phyloP scores from a whole-genome alignment of 345 rosid species.

The Durio zibethinus region DNA sequence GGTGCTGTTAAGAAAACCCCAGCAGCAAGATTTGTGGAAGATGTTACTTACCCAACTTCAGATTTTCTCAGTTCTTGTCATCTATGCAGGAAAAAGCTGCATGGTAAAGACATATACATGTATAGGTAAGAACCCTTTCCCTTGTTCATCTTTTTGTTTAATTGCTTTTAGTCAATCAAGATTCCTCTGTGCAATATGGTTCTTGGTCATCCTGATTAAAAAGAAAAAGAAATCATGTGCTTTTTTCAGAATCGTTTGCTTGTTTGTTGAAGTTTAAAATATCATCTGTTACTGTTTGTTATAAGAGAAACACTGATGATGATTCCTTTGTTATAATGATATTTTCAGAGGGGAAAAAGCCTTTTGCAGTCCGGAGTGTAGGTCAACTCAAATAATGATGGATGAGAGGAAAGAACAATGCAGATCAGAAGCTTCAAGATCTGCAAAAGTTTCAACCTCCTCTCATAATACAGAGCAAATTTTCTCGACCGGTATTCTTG shows the following conservation, averaged over 20 bases:
- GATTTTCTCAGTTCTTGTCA: constrained; percentile 62
- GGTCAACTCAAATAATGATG: constrained; percentile 55
- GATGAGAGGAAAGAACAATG: constrained; percentile 69
- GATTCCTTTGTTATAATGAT: neutral
- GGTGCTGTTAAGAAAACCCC: constrained; percentile 21
- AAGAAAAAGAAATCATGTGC: neutral
- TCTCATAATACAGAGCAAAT: constrained; percentile 47
- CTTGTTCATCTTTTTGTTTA: neutral
- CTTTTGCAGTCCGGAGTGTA: constrained; percentile 76
- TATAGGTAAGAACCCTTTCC: constrained; percentile 57
- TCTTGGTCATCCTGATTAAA: neutral
- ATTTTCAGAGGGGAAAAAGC: constrained; percentile 76
- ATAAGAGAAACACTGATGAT: too few relatives aligned
- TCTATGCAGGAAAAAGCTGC: constrained; percentile 65
- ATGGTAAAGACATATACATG: constrained; percentile 73
- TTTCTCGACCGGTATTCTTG: constrained; percentile 72
- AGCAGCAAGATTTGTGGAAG: constrained; percentile 24
- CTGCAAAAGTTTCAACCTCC: constrained; percentile 39
- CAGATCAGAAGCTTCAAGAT: constrained; percentile 43
- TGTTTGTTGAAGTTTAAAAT: neutral
- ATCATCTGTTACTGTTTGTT: neutral
- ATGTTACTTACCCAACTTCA: constrained; percentile 37
- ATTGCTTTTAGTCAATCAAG: neutral
- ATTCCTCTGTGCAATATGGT: neutral
- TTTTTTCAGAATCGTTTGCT: neutral